Evolutionary conservation across 805 yeast species (phyloP).

Genomic region (Nakazawaea ernobii): DNA sequence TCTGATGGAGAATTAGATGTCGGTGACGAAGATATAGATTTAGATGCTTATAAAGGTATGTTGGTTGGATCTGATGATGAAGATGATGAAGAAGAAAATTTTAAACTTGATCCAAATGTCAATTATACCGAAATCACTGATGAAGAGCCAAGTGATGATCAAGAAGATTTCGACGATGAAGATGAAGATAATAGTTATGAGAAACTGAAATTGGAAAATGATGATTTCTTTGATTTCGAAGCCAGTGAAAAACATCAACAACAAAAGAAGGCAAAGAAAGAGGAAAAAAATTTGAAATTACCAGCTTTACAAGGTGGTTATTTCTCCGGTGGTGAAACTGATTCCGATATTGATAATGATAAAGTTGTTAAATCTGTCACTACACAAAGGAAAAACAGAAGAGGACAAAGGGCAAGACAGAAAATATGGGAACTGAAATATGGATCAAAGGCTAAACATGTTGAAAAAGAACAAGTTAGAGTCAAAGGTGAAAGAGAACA

Average conservation of each 20-base stretch:
- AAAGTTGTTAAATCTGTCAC: constrained; percentile 47
- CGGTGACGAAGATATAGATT: constrained; percentile 19
- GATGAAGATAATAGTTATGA: constrained; percentile 11
- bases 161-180: constrained; percentile 18
- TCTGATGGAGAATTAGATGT: constrained; percentile 13
- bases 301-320: constrained; percentile 80
- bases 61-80: constrained; percentile 40
- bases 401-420: constrained; percentile 97
- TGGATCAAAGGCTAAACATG: constrained; percentile 80
- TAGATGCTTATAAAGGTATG: constrained; percentile 31
- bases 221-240: constrained; percentile 34
- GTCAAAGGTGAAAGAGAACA: constrained; percentile 49
- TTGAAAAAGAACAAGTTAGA: constrained; percentile 57
- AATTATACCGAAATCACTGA: constrained; percentile 62
- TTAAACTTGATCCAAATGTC: constrained; percentile 26
- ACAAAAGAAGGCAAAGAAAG: constrained; percentile 21
- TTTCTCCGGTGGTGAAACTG: constrained; percentile 73
- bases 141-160: constrained; percentile 45
- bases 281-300: constrained; percentile 31
- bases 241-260: constrained; percentile 16
- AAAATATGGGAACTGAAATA: constrained; percentile 93
- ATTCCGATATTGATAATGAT: constrained; percentile 40
- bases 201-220: constrained; percentile 17
- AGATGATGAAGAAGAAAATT: constrained; percentile 28
- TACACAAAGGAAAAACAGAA: constrained; percentile 69